Percentiles rank a stretch among this genome's conserved stretches.
Evolutionary conservation across 2,329 filamentous ascomycete species (phyloP).

Genomic region (Biscogniauxia marginata): DNA sequence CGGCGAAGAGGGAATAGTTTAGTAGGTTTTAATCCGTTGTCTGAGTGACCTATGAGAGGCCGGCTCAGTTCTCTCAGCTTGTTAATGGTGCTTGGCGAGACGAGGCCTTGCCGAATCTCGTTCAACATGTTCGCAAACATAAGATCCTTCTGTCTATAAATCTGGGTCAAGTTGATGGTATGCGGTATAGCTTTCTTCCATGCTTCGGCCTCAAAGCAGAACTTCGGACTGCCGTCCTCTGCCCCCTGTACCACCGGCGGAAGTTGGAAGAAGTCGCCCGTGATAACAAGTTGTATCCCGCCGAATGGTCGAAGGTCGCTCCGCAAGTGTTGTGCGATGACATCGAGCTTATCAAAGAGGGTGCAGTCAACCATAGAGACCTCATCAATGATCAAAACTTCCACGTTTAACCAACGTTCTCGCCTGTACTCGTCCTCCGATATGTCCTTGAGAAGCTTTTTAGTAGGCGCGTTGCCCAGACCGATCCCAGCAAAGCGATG

Average conservation of each 20-base stretch:
- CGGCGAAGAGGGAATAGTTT: too few relatives aligned
- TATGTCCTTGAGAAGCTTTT: conserved; percentile 89
- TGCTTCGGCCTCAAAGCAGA: conserved; percentile 87
- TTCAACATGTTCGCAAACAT: conserved; percentile 95
- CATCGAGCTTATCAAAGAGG: conserved; percentile 91
- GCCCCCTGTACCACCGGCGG: conserved; percentile 85
- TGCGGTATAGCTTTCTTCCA: conserved; percentile 94
- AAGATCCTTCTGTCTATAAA: conserved; percentile 91
- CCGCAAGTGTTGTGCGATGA: conserved; percentile 78
- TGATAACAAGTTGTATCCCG: conserved; percentile 92
- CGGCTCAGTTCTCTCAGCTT: not conserved
- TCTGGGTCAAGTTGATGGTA: conserved; percentile 90
- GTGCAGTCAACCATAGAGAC: conserved; percentile 98
- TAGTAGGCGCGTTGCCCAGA: conserved; percentile 83
- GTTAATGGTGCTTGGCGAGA: not conserved
- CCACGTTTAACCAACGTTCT: conserved; percentile 80
- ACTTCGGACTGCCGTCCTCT: conserved; percentile 64
- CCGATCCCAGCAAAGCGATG: conserved; percentile 97
- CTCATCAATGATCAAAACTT: conserved; percentile 87
- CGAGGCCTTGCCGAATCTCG: conserved; percentile 68
- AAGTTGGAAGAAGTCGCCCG: conserved; percentile 96
- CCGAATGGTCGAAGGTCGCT: conserved; percentile 94
- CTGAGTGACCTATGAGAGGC: not conserved
- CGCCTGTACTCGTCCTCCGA: conserved; percentile 71
- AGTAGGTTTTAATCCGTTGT: too few relatives aligned